Base-by-base conservation (phyloP, 495 filamentous ascomycete genomes). In the Daldinia vernicosa region DNA sequence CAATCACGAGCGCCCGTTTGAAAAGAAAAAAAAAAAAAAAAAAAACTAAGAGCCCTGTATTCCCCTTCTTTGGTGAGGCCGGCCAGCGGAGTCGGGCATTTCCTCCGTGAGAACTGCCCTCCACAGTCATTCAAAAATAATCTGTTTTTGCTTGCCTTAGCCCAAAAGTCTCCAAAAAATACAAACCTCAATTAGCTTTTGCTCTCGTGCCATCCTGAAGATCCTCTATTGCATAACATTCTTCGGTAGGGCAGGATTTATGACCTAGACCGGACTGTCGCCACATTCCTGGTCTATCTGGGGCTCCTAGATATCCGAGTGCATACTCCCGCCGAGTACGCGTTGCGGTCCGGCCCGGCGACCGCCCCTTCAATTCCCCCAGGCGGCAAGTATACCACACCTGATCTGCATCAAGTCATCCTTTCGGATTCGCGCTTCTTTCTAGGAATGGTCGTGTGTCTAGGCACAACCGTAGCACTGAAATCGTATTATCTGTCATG, bases 81-180 rank as follows among this genome's bases (percentile, higher is more conserved):
- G 58, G 66, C 63, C 71, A 70, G 71, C 71, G 71, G 71, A 74
- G 67, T 61, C 71, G 71, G 71, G 67, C 71, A 74, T 74, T 70
- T 70, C 58, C 67, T 70, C 71, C 66, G 67, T 74, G 67, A 67
- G 45, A 74, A 64, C 57, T 50, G 67, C 71, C 71, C 71, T 74
- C 71, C 71, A 74, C 71, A 66, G 66, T 74, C 71, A 74, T 74
- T 47, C 71, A 74, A 74, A 74, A 74, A 74, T 53, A 74, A 67
- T 70, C 59, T 63, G 40, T 74, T 74, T 71, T 74, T 67, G 51
- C 63, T 63, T 63, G 67, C 58, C 30, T 70, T 66, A 57, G 52
- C 65, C 66, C 63, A 67, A 74, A 74, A 67, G 71, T 74, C 71
- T 74, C 71, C 71, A 74, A 74, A 68, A 74, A 67, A 59, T 63